Conservation (phyloP, 106 monocot genomes). For the Apostasia shenzhenica region DNA sequence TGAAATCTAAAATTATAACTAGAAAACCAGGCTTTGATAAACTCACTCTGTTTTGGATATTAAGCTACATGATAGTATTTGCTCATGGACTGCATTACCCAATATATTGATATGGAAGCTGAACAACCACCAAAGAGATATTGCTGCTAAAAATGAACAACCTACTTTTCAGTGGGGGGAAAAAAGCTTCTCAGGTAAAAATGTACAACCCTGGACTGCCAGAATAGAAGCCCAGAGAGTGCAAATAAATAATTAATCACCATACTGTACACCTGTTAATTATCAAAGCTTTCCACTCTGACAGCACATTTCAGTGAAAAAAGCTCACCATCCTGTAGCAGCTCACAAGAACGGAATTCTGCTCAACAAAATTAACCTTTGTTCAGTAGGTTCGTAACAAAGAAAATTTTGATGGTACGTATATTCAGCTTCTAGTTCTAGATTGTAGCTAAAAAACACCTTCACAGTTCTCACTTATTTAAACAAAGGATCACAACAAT, state of each 20-base stretch:
- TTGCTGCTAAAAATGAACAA: too few species aligned
- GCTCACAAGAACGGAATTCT: background rate
- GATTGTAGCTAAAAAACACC: background rate
- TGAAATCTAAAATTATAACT: too few species aligned
- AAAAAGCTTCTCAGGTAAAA: too few species aligned
- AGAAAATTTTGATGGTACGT: background rate
- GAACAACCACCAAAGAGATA: too few species aligned
- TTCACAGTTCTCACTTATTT: background rate
- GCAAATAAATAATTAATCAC: background rate
- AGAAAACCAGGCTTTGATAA: too few species aligned
- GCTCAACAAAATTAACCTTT: background rate
- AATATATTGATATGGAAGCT: too few species aligned
- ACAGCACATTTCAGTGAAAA: background rate
- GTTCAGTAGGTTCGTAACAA: background rate
- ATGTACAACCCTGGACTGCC: too few species aligned
- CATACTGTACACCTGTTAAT: background rate
- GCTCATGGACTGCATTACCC: too few species aligned
- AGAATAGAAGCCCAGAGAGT: too few species aligned
- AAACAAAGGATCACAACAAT: background rate
- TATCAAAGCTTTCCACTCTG: background rate
- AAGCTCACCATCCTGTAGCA: background rate
- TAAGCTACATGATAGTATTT: too few species aligned
- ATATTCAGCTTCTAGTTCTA: background rate
- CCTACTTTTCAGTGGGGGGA: too few species aligned
- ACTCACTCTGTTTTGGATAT: too few species aligned